Evolutionary conservation across 345 rosid species (phyloP), one percentile per base, ranked within the genome.

Genomic region (Eucalyptus pauciflora): DNA sequence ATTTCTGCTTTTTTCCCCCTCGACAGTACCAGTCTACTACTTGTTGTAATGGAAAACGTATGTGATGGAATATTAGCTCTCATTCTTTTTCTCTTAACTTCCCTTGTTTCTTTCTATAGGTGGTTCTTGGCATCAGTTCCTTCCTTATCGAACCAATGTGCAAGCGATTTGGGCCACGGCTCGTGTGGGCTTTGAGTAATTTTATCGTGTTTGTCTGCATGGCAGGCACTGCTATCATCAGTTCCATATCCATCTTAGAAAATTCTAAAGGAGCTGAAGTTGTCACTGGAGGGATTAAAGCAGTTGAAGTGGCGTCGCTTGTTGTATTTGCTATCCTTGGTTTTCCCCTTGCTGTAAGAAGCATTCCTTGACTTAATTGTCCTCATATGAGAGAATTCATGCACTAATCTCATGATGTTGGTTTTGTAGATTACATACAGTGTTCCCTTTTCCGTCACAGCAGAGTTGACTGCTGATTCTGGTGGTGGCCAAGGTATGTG

Each of bases 171-270:
- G 99, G 99, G 86, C 91, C 97, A 45, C 93, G 96, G 88, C 92
- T 94, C 64, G 99, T 98, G 83, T 98, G 99, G 99, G 99, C 97
- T 83, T 89, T 94, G 90, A 95, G 99, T 94, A 98, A 96, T 88
- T 96, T 94, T 86, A 94, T 93, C 45, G 98, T 98, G 86, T 97
- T 97, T 92, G 96, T 90, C 86, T 97, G 97, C 94, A 96, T 98
- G 98, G 98, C 96, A 2, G 92, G 92, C 89, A 96, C 98, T 10
- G 96, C 97, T 89, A 87, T 96, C 89, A 96, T 97, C 92, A 96
- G 98, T 91, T 91, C 94, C 90, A 88, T 96, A 93, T 95, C 99
- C 83, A 89, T 93, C 41, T 90, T 87, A 81, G 93, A 94, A 87
- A 90, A 94, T 91, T 93, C 95, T 43, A 91, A 92, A 91, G 95